A percentile compares a stretch with the other conserved stretches of the same genome.
Conservation (phyloP, 1,284 basidiomycete genomes). For the Puccinia hordei region DNA sequence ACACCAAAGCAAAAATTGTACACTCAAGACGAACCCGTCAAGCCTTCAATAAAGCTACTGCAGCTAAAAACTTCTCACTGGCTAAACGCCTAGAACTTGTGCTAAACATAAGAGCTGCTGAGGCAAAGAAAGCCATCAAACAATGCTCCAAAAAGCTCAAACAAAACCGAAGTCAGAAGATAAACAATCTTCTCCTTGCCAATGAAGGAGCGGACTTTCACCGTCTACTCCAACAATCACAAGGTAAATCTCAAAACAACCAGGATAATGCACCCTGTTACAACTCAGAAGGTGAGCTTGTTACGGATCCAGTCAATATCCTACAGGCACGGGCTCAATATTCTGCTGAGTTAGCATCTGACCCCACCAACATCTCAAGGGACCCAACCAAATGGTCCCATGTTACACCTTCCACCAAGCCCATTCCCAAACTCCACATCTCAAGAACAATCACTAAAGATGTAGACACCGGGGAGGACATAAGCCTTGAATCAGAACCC, state of each 20-base stretch:
- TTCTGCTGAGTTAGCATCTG: slow-evolving; percentile 1
- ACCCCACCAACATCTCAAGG: slow-evolving; percentile 2
- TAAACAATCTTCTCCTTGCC: too few relatives aligned
- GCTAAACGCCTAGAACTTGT: too few relatives aligned
- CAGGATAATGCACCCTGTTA: slow-evolving; percentile 2
- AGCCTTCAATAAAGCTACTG: too few relatives aligned
- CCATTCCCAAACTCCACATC: neutral
- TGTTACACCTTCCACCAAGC: neutral
- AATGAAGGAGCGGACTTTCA: neutral
- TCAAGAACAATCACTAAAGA: neutral
- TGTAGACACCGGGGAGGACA: neutral
- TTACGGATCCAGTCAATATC: neutral
- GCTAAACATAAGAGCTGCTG: too few relatives aligned
- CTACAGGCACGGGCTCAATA: neutral
- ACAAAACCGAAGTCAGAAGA: neutral
- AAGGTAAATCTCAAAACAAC: neutral
- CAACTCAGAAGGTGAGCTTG: neutral
- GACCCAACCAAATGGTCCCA: neutral
- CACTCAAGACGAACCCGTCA: too few relatives aligned
- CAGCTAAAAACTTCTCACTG: too few relatives aligned
- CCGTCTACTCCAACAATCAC: neutral
- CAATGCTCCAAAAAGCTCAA: neutral
- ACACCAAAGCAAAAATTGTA: neutral
- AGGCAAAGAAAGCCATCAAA: neutral
- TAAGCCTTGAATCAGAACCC: neutral